Conservation (phyloP, 495 filamentous ascomycete species). For the Talaromyces liani region DNA sequence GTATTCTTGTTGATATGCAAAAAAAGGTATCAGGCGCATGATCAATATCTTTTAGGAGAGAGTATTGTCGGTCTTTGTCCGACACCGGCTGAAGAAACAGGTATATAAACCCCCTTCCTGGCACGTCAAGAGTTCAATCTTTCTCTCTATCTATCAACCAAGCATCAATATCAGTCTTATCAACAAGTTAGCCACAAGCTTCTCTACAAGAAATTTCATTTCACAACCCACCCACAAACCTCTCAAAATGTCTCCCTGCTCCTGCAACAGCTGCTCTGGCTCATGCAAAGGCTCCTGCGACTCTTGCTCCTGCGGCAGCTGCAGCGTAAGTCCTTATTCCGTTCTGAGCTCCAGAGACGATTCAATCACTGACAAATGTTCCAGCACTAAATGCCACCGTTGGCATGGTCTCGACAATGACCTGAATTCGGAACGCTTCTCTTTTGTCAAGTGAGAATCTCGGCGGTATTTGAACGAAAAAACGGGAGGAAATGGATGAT, state of each 20-base stretch:
- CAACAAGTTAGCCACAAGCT: neutral
- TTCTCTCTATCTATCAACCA: slow-evolving; percentile 8
- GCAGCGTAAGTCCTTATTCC: slow-evolving; percentile 22
- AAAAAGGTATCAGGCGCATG: neutral
- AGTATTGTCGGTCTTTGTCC: neutral
- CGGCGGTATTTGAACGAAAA: neutral
- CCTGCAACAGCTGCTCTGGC: slow-evolving; percentile 34
- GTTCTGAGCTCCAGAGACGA: neutral
- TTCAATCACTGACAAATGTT: neutral
- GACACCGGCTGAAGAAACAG: neutral
- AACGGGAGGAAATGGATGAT: neutral
- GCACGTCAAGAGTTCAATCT: neutral
- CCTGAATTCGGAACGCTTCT: neutral
- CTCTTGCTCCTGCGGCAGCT: slow-evolving; percentile 34
- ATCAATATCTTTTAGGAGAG: neutral
- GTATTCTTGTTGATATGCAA: neutral
- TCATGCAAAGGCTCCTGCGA: slow-evolving; percentile 26
- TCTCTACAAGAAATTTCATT: neutral
- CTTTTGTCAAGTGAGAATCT: neutral
- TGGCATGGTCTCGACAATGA: neutral
- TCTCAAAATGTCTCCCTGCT: slow-evolving; percentile 37
- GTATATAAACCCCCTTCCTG: neutral
- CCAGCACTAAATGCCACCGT: slow-evolving; percentile 1
- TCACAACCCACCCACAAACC: slow-evolving; percentile 6
- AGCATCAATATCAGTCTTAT: neutral